Evolutionary conservation across 129 eudicot species (phyloP).

Genomic region (Flaveria ramosissima): DNA sequence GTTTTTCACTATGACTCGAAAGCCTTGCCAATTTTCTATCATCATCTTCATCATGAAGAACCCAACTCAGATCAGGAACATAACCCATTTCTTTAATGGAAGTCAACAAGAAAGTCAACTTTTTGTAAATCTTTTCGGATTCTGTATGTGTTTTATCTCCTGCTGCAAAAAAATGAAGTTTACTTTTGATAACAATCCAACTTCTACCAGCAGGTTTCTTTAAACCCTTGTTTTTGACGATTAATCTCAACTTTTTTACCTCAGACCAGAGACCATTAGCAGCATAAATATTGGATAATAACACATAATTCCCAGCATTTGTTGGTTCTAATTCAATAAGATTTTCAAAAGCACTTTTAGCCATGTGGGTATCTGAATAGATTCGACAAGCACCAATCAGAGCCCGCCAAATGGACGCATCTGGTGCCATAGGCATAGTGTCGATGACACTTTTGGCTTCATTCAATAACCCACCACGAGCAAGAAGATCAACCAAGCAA

Average conservation of each 20-base stretch:
- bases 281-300: constrained; percentile 59
- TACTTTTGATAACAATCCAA: constrained; percentile 56
- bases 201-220: constrained; percentile 59
- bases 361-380: constrained; percentile 41
- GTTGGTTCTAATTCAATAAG: constrained; percentile 58
- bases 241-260: constrained; percentile 42
- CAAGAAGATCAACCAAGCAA: constrained; percentile 59
- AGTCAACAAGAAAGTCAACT: constrained; percentile 48
- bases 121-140: constrained; percentile 35
- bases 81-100: constrained; percentile 44
- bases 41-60: constrained; percentile 56
- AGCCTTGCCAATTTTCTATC: constrained; percentile 46
- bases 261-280: constrained; percentile 58
- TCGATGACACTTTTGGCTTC: constrained; percentile 51
- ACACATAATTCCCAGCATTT: constrained; percentile 60
- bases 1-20: constrained; percentile 54
- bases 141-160: constrained; percentile 52
- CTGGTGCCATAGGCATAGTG: constrained; percentile 63
- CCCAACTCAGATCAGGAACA: constrained; percentile 62
- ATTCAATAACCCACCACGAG: constrained; percentile 49
- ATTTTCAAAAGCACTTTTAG: constrained; percentile 37
- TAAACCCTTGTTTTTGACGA: constrained; percentile 44
- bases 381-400: constrained; percentile 59
- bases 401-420: constrained; percentile 61
- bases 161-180: constrained; percentile 51